Percentiles rank a stretch among this genome's conserved stretches.
Evolutionary conservation across 371 early-diverging fungal genomes (phyloP).

Genomic region (Circinella umbellata): DNA sequence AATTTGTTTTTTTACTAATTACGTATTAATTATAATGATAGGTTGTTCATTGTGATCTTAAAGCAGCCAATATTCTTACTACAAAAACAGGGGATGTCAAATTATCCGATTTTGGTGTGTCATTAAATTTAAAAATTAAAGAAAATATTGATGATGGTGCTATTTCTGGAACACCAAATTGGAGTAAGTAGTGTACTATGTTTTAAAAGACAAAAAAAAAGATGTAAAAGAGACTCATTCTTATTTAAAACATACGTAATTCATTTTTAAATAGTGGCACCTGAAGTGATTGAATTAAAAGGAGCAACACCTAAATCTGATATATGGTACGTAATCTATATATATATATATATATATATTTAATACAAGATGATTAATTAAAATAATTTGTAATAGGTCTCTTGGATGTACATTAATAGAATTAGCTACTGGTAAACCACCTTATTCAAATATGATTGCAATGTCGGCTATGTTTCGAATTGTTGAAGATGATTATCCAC

Average conservation of each 20-base stretch:
- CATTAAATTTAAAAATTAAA: slow-evolving; percentile 77
- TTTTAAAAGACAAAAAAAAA: no score
- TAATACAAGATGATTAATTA: no score
- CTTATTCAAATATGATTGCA: slow-evolving; percentile 78
- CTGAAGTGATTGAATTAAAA: slow-evolving; percentile 90
- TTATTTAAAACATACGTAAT: no score
- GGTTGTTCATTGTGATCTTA: slow-evolving; percentile 96
- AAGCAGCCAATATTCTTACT: slow-evolving; percentile 94
- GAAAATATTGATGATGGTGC: slow-evolving; percentile 63
- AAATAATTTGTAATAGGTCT: slow-evolving; percentile 54
- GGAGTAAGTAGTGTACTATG: slow-evolving; percentile 68
- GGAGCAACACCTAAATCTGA: slow-evolving; percentile 85
- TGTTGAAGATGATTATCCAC: slow-evolving; percentile 89
- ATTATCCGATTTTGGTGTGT: slow-evolving; percentile 96
- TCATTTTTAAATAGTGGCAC: slow-evolving; percentile 79
- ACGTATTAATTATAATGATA: slow-evolving; percentile 9
- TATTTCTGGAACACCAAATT: slow-evolving; percentile 92
- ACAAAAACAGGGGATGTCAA: slow-evolving; percentile 95
- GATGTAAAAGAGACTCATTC: no score
- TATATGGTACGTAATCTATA: slow-evolving; percentile 68
- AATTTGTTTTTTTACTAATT: neutral
- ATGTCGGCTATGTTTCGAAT: slow-evolving; percentile 92
- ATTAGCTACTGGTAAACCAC: slow-evolving; percentile 86
- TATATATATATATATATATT: neutral
- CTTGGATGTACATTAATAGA: slow-evolving; percentile 90